Evolutionary conservation across 169 alveolate genomes (phyloP).

Genomic region (Eimeria zaria): DNA sequence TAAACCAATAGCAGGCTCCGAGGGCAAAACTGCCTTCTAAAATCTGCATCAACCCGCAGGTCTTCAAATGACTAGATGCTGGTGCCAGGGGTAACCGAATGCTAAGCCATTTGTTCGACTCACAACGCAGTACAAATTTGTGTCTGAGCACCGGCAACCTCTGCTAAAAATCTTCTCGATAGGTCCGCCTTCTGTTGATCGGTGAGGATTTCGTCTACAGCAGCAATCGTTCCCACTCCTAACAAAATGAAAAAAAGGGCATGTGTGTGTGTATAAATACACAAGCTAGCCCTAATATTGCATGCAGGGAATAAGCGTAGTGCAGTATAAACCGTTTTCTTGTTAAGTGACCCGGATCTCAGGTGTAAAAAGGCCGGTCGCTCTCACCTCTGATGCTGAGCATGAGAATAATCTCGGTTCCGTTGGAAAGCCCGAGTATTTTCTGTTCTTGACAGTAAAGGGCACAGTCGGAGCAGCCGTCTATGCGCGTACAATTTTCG

Average conservation of each 20-base stretch:
- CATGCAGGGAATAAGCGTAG: not conserved
- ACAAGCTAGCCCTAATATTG: not conserved
- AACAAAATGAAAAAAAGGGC: not conserved
- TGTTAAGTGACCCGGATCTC: not conserved
- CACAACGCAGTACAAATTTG: slow-evolving; percentile 39
- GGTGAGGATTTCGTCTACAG: slow-evolving; percentile 45
- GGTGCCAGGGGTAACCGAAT: not conserved
- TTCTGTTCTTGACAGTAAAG: slow-evolving; percentile 16
- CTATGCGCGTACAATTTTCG: not conserved
- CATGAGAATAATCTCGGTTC: slow-evolving; percentile 39
- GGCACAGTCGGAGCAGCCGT: not conserved
- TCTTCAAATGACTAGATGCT: not conserved
- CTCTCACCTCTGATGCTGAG: slow-evolving; percentile 66
- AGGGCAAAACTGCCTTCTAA: not conserved
- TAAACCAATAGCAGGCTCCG: not conserved
- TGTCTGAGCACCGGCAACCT: slow-evolving; percentile 60
- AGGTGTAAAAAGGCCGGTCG: not conserved
- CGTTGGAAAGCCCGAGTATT: slow-evolving; percentile 17
- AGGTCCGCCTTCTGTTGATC: slow-evolving; percentile 55
- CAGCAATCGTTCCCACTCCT: slow-evolving; percentile 74
- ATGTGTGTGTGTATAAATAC: not conserved
- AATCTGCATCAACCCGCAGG: not conserved
- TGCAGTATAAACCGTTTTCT: not conserved
- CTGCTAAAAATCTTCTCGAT: slow-evolving; percentile 12
- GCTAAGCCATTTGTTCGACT: not conserved